Evolutionary conservation across 1,139 yeast genomes (phyloP).

Genomic region (Candida tropicalis): DNA sequence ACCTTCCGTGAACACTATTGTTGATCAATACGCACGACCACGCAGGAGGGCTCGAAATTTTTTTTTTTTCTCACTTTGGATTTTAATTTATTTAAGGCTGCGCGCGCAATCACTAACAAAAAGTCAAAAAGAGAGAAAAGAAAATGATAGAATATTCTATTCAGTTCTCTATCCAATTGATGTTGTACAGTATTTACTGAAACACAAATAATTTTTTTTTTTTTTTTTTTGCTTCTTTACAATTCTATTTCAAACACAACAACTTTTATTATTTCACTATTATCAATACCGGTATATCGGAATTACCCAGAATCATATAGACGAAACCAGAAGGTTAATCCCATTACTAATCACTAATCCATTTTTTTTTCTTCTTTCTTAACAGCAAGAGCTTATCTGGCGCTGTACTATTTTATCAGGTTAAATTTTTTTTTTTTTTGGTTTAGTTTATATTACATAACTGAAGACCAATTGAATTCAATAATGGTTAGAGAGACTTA

Average conservation of each 20-base stretch:
- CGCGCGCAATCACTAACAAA: too few relatives aligned
- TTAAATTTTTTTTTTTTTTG: not conserved
- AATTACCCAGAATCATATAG: not conserved
- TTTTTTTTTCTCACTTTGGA: too few relatives aligned
- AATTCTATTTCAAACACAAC: not conserved
- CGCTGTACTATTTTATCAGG: too few relatives aligned
- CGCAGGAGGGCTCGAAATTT: not conserved
- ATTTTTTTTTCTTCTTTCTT: not conserved
- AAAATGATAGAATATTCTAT: slow-evolving; percentile 5
- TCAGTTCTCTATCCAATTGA: slow-evolving; percentile 5
- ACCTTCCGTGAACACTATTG: too few relatives aligned
- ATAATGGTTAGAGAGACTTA: slow-evolving; percentile 29
- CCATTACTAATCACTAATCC: too few relatives aligned
- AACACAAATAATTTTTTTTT: not conserved
- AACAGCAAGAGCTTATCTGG: not conserved
- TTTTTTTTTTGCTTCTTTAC: not conserved
- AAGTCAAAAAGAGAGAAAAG: not conserved
- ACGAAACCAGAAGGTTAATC: too few relatives aligned
- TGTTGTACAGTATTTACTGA: not conserved
- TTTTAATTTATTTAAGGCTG: too few relatives aligned
- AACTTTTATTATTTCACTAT: too few relatives aligned
- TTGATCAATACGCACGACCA: too few relatives aligned
- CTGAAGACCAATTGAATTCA: not conserved
- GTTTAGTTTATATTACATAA: not conserved
- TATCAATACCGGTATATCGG: too few relatives aligned